Base-by-base conservation (phyloP, 305 asterid species). In the Fraxinus albicans region DNA sequence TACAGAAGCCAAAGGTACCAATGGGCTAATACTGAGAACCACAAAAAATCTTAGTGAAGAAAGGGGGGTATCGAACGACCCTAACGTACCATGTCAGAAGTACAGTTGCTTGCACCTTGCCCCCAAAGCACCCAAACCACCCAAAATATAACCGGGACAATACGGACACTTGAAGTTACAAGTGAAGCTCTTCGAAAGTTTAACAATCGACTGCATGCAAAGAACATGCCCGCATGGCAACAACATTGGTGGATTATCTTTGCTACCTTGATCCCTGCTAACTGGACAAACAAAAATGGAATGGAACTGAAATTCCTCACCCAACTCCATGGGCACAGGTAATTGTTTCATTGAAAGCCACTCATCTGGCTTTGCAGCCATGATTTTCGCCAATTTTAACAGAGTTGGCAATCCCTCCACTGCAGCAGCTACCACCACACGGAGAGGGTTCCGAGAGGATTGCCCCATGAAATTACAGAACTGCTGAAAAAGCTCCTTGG, bases 221-320 rank as follows among this genome's bases (percentile, higher is more conserved):
- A 90, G 85, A 75, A 89, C 92, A 42, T 92, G 94, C 19, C 93
- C 91, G 47, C 97, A 91, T 3, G 91, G 91, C 85, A 92, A 36
- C 76, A 88, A 17, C 97, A 91, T 89, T 0, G 94, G 91, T 0
- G 93, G 94, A 77, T 90, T 92, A 15, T 84, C 93, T 19, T 89
- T 87, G 79, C 87, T 86, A 13, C 87, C 82, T 81, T 87, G 92
- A 9, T 88, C 93, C 80, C 89, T 79, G 67, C 89, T 89, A 31
- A 92, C 94, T 0, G 94, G 93, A 70, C 95, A 92, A 33, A 91
- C 92, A 55, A 92, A 90, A 6, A 91, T 76, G 1, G 94, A 89
- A 82, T 90, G 97, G 70, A 88, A 90, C 73, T 88, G 94, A 76
- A 90, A 87, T 31, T 89, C 91, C 86, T 87, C 80, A 8, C 90